These are phyloP conservation scores for Mycena filopes DNA, from an alignment of 768 basidiomycete species.

Conservation along the genomic window DNA sequence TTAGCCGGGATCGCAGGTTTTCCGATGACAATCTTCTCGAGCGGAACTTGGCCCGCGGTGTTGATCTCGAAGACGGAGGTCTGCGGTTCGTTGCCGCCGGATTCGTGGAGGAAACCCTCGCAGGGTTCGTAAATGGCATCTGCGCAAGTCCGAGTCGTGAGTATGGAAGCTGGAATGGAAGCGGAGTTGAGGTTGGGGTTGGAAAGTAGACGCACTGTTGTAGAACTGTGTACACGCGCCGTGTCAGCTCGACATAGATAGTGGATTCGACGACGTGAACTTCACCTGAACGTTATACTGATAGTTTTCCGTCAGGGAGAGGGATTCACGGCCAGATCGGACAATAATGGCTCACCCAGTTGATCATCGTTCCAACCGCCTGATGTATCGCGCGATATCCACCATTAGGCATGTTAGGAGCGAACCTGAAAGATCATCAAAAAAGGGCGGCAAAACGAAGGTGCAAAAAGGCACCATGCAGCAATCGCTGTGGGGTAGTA, in stretches of 20 bases:
- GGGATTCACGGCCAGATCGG: neutral
- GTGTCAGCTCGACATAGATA: neutral
- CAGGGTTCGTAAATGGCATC: neutral
- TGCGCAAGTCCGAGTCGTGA: neutral
- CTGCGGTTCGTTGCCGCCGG: neutral
- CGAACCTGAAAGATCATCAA: neutral
- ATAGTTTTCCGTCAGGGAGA: neutral
- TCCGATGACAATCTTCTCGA: slow-evolving; percentile 7
- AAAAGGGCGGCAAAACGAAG: neutral
- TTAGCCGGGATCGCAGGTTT: neutral
- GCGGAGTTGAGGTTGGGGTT: no score
- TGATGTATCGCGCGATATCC: slow-evolving; percentile 2
- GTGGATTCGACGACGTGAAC: no score
- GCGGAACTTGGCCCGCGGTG: neutral
- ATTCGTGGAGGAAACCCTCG: neutral
- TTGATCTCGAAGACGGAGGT: slow-evolving; percentile 1
- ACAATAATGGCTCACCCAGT: no score
- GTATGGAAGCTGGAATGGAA: neutral
- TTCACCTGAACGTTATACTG: slow-evolving; percentile 13
- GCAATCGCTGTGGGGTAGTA: neutral
- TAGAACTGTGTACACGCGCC: slow-evolving; percentile 12
- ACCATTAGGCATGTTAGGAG: neutral
- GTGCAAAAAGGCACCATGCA: neutral
- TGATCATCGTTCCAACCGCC: neutral
- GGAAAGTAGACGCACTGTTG: neutral